Conservation (phyloP, 805 yeast species). For the Schwanniomyces vanrijiae region DNA sequence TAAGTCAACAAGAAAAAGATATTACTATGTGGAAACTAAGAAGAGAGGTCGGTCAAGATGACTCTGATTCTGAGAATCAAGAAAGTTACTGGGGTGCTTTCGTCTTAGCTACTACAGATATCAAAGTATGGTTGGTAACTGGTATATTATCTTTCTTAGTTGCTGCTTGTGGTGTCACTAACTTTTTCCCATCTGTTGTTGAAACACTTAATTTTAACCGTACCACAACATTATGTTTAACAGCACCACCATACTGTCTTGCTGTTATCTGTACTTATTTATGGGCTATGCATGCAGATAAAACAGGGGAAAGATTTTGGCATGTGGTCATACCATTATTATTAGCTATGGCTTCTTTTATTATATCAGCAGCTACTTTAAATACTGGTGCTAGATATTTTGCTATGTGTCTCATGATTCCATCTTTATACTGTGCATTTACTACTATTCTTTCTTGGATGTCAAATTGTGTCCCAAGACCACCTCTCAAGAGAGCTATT, state of each 20-base stretch:
- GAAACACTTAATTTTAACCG: conserved; percentile 51
- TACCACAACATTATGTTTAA: conserved; percentile 52
- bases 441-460: conserved; percentile 55
- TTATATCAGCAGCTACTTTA: conserved; percentile 48
- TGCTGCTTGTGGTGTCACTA: conserved; percentile 61
- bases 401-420: conserved; percentile 61
- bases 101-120: conserved; percentile 36
- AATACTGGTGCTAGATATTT: conserved; percentile 59
- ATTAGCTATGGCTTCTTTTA: conserved; percentile 45
- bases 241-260: conserved; percentile 59
- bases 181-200: conserved; percentile 63
- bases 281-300: conserved; percentile 58
- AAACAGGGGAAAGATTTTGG: conserved; percentile 53
- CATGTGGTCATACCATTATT: conserved; percentile 47
- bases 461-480: conserved; percentile 56
- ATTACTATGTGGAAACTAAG: conserved; percentile 40
- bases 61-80: conserved; percentile 32
- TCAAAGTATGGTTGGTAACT: conserved; percentile 48
- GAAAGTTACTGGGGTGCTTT: conserved; percentile 39
- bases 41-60: conserved; percentile 41
- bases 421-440: conserved; percentile 54
- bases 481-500: conserved; percentile 59
- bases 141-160: conserved; percentile 47
- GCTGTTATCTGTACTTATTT: conserved; percentile 51
- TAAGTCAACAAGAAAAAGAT: conserved; percentile 46